Conservation (phyloP, 345 rosid genomes). For the Populus euphratica region DNA sequence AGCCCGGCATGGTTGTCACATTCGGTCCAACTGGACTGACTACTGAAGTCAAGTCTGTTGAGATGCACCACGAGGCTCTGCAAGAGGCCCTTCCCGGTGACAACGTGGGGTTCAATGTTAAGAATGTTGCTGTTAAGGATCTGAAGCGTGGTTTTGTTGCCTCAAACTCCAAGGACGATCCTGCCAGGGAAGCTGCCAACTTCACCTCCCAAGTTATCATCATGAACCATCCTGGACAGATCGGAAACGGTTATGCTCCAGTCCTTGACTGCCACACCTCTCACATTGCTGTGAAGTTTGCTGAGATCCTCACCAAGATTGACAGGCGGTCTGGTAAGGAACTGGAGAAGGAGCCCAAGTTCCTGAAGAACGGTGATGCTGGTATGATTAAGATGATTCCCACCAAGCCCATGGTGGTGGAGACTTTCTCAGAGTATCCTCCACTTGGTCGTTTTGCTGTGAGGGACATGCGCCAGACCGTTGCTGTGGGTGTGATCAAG, state of each 20-base stretch:
- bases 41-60: conserved; percentile 86
- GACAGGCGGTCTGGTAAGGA: conserved; percentile 79
- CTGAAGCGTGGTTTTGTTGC: conserved; percentile 78
- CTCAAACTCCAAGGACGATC: conserved; percentile 87
- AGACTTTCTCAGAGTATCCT: conserved; percentile 74
- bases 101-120: conserved; percentile 77
- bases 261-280: conserved; percentile 84
- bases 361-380: conserved; percentile 82
- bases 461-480: conserved; percentile 91
- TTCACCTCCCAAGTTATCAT: conserved; percentile 85
- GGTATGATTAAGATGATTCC: conserved; percentile 82
- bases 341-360: conserved; percentile 82
- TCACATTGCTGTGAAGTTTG: conserved; percentile 78
- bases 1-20: conserved; percentile 80
- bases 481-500: conserved; percentile 86
- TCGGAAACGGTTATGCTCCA: conserved; percentile 82
- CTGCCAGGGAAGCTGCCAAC: conserved; percentile 70
- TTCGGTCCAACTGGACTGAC: conserved; percentile 72
- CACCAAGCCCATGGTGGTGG: conserved; percentile 91
- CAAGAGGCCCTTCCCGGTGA: conserved; percentile 76
- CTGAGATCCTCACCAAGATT: conserved; percentile 65
- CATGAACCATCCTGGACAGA: conserved; percentile 96
- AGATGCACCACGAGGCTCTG: conserved; percentile 92
- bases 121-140: conserved; percentile 88
- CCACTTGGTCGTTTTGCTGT: conserved; percentile 90